Percentiles rank a stretch among this genome's conserved stretches.
These are phyloP conservation scores for Tetrahymena elliotti DNA, from an alignment of 73 alveolate species.

Conservation along the genomic window DNA sequence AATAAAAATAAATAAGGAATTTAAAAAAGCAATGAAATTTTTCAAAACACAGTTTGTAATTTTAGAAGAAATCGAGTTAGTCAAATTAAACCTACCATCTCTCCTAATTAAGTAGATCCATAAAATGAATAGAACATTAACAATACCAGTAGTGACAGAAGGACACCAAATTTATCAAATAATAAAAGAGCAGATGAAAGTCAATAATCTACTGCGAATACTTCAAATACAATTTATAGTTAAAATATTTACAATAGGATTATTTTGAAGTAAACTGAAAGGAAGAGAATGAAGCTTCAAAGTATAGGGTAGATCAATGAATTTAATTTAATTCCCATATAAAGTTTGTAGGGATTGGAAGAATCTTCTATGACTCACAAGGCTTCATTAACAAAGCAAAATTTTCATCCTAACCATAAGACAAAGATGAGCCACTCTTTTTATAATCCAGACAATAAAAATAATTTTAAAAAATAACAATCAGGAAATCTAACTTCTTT, in stretches of 20 bases:
- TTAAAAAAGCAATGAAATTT: not conserved
- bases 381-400: not conserved
- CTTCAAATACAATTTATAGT: not conserved
- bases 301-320: not conserved
- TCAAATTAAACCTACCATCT: not conserved
- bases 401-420: not conserved
- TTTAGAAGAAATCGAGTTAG: not conserved
- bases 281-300: not conserved
- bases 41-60: not conserved
- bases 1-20: not conserved
- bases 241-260: not conserved
- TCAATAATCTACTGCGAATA: not conserved
- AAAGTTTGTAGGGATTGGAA: not conserved
- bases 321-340: not conserved
- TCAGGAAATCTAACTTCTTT: not conserved
- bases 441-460: not conserved
- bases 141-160: not conserved
- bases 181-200: not conserved
- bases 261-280: not conserved
- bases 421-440: not conserved
- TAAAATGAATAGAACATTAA: not conserved
- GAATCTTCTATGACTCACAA: not conserved
- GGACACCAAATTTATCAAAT: not conserved
- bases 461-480: not conserved
- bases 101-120: not conserved